phyloP scores from a whole-genome alignment of 495 filamentous ascomycete genomes.

The Aspergillus saccharolyticus region DNA sequence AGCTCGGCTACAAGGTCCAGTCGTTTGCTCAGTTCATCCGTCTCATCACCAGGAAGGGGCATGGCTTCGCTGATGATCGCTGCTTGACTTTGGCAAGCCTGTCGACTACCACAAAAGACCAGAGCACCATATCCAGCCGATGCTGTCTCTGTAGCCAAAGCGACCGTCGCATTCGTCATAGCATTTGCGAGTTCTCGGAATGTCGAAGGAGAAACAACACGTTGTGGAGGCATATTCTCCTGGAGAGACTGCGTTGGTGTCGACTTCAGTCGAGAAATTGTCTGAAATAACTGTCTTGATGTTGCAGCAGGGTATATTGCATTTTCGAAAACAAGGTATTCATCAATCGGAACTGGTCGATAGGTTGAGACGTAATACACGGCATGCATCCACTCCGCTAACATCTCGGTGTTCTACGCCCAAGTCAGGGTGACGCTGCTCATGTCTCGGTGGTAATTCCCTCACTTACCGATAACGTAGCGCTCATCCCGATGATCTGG shows the following conservation, averaged over 20 bases:
- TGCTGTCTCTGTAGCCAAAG: constrained; percentile 63
- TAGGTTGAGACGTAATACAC: constrained; percentile 70
- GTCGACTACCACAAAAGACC: constrained; percentile 71
- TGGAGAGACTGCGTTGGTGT: constrained; percentile 24
- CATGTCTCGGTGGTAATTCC: background rate
- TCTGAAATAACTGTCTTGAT: constrained; percentile 58
- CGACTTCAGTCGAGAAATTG: constrained; percentile 49
- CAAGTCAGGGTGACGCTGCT: constrained; percentile 14
- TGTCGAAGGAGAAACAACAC: constrained; percentile 48
- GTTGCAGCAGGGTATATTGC: constrained; percentile 61
- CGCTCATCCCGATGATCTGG: constrained; percentile 81
- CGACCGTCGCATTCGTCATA: constrained; percentile 63
- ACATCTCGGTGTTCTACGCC: constrained; percentile 57
- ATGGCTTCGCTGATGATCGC: constrained; percentile 58
- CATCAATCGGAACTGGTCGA: constrained; percentile 68
- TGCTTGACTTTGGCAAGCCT: constrained; percentile 60
- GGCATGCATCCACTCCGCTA: constrained; percentile 69
- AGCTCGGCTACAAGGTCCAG: constrained; percentile 65
- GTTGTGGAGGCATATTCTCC: constrained; percentile 38
- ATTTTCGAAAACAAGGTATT: constrained; percentile 72
- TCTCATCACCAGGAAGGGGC: constrained; percentile 39
- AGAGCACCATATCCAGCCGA: constrained; percentile 64
- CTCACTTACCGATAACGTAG: constrained; percentile 62
- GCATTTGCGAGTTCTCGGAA: constrained; percentile 59
- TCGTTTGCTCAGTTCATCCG: constrained; percentile 50